Conservation (phyloP, 441 rosid genomes). For the Eruca vesicaria region DNA sequence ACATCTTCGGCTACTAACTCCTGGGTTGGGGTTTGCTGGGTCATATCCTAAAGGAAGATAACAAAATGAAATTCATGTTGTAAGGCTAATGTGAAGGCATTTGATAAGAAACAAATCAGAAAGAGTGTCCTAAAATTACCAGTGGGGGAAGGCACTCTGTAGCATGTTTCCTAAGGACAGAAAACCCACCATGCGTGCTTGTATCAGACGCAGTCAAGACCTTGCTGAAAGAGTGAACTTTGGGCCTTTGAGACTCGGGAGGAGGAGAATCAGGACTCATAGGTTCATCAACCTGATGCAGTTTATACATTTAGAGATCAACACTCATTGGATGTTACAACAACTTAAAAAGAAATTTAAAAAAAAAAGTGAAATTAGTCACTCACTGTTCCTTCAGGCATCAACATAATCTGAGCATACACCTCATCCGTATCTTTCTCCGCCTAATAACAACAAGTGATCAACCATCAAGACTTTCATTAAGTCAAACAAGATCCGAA, state of each 20-base stretch:
- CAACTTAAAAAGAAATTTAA: background rate
- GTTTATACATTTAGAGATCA: constrained; percentile 4
- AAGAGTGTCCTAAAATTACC: constrained; percentile 35
- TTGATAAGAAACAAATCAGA: background rate
- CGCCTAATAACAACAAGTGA: constrained; percentile 46
- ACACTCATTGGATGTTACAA: background rate
- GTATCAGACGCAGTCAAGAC: constrained; percentile 76
- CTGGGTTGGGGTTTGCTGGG: constrained; percentile 61
- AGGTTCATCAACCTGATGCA: constrained; percentile 47
- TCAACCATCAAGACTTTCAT: background rate
- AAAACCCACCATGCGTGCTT: constrained; percentile 77
- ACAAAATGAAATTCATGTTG: constrained; percentile 13
- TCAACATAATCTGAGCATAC: constrained; percentile 66
- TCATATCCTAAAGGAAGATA: constrained; percentile 55
- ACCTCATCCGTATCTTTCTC: constrained; percentile 82
- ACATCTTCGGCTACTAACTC: constrained; percentile 65
- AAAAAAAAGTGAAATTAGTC: background rate
- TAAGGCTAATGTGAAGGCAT: constrained; percentile 7
- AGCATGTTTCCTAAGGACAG: constrained; percentile 68
- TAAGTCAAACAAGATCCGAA: constrained; percentile 3
- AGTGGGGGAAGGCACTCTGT: constrained; percentile 71
- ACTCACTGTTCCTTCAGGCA: constrained; percentile 56
- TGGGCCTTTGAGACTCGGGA: constrained; percentile 43
- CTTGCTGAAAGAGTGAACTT: constrained; percentile 60
- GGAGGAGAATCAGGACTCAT: constrained; percentile 42